Percentiles rank a stretch among this genome's conserved stretches.
These are phyloP conservation scores for Wickerhamiella kazuoi DNA, from an alignment of 805 yeast genomes.

Conservation along the genomic window DNA sequence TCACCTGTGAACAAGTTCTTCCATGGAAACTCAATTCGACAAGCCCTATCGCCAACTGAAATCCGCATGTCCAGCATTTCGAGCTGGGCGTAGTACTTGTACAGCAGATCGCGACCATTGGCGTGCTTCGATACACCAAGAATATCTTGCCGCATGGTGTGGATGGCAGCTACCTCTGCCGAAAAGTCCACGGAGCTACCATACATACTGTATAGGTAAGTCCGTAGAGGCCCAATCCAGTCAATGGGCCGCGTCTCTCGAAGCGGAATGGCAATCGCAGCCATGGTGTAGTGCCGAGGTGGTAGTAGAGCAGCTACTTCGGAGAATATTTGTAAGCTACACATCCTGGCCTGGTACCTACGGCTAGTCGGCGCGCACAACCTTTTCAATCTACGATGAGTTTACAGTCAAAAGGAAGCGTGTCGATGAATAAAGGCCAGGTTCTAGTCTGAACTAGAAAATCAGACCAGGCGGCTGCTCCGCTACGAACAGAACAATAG, in stretches of 20 bases:
- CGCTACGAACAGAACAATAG: no score
- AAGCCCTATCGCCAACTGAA: constrained; percentile 42
- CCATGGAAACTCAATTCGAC: constrained; percentile 59
- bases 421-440: no score
- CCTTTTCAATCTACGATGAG: no score
- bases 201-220: constrained; percentile 41
- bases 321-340: no score
- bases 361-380: no score
- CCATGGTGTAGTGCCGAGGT: no score
- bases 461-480: no score
- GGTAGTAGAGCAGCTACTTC: no score
- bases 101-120: constrained; percentile 36
- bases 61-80: constrained; percentile 64
- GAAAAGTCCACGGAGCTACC: constrained; percentile 43
- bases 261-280: constrained; percentile 21
- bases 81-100: constrained; percentile 61
- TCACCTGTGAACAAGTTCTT: constrained; percentile 42
- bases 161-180: constrained; percentile 36
- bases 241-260: constrained; percentile 39
- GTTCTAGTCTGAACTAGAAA: no score
- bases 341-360: no score
- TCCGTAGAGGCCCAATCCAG: constrained; percentile 45
- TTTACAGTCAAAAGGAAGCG: no score
- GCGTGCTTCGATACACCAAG: constrained; percentile 30
- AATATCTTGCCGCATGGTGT: constrained; percentile 42